Evolutionary conservation across 176 grass and related monocot genomes (phyloP), one percentile per base, ranked within the genome.

Genomic region (Carex parvula): DNA sequence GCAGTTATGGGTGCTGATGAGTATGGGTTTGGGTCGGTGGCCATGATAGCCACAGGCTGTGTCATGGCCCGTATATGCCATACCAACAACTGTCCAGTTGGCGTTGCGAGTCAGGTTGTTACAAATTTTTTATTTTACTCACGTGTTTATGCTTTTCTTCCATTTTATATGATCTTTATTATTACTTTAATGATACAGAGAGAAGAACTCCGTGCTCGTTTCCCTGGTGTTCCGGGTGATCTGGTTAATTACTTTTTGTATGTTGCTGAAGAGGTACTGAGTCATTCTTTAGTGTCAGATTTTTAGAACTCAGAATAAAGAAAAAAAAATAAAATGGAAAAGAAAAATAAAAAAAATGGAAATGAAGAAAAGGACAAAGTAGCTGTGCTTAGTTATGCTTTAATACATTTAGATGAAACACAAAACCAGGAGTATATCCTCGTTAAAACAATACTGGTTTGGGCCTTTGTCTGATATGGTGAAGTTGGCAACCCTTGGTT

Each of bases 1-100:
- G 97, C 97, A 79, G 88, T 91, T 69, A 96, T 99, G 97, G 97
- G 97, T 60, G 97, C 97, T 68, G 97, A 99, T 86, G 97, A 99
- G 84, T 99, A 96, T 92, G 97, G 97, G 79, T 99, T 99, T 88
- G 97, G 97, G 84, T 99, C 97, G 67, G 97, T 99, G 71, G 97
- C 97, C 84, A 99, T 99, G 97, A 99, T 99, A 89, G 97, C 97
- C 80, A 99, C 97, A 39, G 97, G 97, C 61, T 99, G 97, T 89
- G 91, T 99, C 81, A 99, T 99, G 97, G 97, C 97, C 58, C 93
- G 97, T 22, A 99, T 99, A 81, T 99, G 97, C 87, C 97, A 99
- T 87, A 99, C 97, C 86, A 99, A 99, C 79, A 99, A 99, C 73
- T 99, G 97, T 60, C 97, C 97, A 48, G 97, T 99, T 85, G 97